phyloP scores from a whole-genome alignment of 2,329 filamentous ascomycete genomes.

The Penicillium sp. region DNA sequence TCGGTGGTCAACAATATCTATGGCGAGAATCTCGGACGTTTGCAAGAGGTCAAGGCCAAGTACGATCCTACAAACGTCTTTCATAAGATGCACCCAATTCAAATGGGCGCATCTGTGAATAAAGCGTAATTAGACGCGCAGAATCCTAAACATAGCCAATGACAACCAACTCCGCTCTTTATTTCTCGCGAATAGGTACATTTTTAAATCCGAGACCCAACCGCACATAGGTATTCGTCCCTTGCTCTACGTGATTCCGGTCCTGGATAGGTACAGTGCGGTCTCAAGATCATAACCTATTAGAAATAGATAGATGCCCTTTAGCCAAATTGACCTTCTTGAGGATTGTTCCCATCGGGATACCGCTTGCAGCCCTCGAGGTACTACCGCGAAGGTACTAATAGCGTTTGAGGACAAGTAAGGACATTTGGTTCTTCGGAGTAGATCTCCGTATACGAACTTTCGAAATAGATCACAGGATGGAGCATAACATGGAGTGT shows the following conservation, averaged over 20 bases:
- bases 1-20: constrained; percentile 41
- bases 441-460: neutral
- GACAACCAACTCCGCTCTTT: neutral
- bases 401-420: neutral
- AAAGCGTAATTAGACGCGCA: too few relatives aligned
- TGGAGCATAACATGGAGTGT: neutral
- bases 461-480: neutral
- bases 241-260: too few relatives aligned
- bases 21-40: constrained; percentile 42
- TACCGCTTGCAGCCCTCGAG: too few relatives aligned
- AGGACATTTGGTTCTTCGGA: neutral
- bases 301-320: too few relatives aligned
- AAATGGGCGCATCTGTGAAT: neutral
- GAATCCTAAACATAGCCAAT: neutral
- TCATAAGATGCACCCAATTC: constrained; percentile 43
- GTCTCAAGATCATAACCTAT: too few relatives aligned
- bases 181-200: too few relatives aligned
- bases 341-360: too few relatives aligned
- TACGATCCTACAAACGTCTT: constrained; percentile 50
- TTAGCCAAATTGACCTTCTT: too few relatives aligned
- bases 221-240: too few relatives aligned
- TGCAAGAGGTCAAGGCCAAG: constrained; percentile 45
- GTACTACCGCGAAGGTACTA: too few relatives aligned
- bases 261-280: too few relatives aligned
- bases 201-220: too few relatives aligned